Evolutionary conservation across 805 yeast genomes (phyloP).

Genomic region (Lipomyces anomalus): DNA sequence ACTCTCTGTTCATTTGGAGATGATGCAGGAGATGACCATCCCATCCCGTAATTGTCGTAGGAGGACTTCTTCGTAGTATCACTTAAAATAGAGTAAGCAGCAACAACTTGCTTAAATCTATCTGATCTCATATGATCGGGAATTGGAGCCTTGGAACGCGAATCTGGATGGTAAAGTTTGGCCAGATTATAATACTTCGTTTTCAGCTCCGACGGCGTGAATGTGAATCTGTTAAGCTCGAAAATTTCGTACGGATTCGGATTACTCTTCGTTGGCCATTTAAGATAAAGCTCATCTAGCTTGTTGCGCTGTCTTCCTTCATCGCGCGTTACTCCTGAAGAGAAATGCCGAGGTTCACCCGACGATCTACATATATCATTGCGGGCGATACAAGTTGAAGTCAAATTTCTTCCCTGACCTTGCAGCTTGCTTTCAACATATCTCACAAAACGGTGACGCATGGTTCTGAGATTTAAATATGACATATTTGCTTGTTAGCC

Average conservation of each 20-base stretch:
- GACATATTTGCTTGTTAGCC: too few relatives aligned
- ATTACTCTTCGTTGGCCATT: constrained; percentile 53
- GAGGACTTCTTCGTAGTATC: constrained; percentile 40
- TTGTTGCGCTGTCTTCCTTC: too few relatives aligned
- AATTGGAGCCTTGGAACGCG: constrained; percentile 6
- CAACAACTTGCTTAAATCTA: constrained; percentile 50
- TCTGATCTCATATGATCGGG: constrained; percentile 28
- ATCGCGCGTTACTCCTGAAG: too few relatives aligned
- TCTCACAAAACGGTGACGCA: too few relatives aligned
- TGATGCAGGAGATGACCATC: constrained; percentile 17
- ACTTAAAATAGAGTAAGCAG: constrained; percentile 54
- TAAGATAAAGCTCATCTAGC: constrained; percentile 30
- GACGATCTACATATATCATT: too few relatives aligned
- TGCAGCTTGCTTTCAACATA: too few relatives aligned
- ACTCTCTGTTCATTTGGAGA: not conserved
- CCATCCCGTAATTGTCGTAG: constrained; percentile 43
- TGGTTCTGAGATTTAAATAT: too few relatives aligned
- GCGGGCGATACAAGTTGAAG: too few relatives aligned
- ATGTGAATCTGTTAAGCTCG: constrained; percentile 35
- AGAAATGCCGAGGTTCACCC: too few relatives aligned
- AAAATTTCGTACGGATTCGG: constrained; percentile 75
- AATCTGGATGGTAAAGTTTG: constrained; percentile 79
- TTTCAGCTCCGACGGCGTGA: constrained; percentile 41
- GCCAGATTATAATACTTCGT: constrained; percentile 54
- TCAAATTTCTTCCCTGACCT: too few relatives aligned